Conservation (phyloP, 306 rosid genomes). For the Pterocarpus macrocarpus region DNA sequence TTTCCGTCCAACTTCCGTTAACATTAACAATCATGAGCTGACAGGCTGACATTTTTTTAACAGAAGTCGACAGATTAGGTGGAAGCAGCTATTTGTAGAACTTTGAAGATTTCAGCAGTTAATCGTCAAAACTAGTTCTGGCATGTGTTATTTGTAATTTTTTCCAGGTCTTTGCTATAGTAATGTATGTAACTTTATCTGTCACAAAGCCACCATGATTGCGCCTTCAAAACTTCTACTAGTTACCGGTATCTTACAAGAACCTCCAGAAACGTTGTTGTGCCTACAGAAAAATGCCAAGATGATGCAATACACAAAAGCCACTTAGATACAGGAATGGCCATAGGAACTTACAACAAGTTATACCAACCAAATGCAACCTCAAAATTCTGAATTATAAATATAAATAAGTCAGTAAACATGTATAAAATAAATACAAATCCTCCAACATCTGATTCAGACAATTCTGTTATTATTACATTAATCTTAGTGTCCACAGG, state of each 20-base stretch:
- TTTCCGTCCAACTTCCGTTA: neutral
- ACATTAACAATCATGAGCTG: neutral
- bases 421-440: neutral
- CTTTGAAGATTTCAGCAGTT: neutral
- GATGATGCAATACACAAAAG: neutral
- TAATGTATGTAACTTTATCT: neutral
- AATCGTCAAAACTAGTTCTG: neutral
- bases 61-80: no score
- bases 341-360: no score
- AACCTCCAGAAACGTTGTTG: constrained; percentile 1
- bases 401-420: neutral
- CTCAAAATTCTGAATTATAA: neutral
- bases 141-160: neutral
- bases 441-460: constrained; percentile 27
- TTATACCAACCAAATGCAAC: neutral
- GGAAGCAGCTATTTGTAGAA: no score
- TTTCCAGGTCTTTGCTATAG: neutral
- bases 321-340: no score
- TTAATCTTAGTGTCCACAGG: neutral
- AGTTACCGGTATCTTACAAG: neutral
- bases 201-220: neutral
- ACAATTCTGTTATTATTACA: neutral
- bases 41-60: no score
- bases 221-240: constrained; percentile 15
- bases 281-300: neutral